A percentile compares a stretch with the other conserved stretches of the same genome.
Evolutionary conservation across 768 basidiomycete species (phyloP).

Genomic region (Trametes cinnabarina): DNA sequence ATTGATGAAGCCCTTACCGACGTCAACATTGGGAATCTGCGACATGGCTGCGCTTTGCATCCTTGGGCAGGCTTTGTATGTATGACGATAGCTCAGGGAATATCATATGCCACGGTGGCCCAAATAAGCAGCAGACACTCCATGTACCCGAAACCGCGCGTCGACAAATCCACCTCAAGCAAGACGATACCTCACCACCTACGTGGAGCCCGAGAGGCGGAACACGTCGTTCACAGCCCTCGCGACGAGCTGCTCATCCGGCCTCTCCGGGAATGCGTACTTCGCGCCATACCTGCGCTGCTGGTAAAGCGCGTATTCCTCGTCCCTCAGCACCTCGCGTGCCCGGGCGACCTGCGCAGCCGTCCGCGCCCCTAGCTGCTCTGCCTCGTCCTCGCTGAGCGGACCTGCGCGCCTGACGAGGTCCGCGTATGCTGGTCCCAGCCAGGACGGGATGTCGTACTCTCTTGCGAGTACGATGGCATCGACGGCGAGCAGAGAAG

Average conservation of each 20-base stretch:
- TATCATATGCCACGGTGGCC: background rate
- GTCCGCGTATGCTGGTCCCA: conserved; percentile 25
- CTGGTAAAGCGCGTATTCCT: conserved; percentile 14
- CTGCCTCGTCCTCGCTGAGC: conserved; percentile 26
- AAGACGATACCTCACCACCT: background rate
- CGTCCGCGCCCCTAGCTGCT: conserved; percentile 23
- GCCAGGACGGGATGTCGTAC: conserved; percentile 24
- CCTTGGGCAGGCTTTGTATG: background rate
- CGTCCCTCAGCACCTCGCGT: conserved; percentile 25
- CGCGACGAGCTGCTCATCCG: conserved; percentile 22
- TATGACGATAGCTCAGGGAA: background rate
- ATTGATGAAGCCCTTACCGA: too few species aligned
- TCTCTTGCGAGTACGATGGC: conserved; percentile 22
- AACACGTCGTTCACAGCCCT: conserved; percentile 21
- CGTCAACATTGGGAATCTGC: too few species aligned
- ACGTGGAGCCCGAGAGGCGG: background rate
- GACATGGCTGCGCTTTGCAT: too few species aligned
- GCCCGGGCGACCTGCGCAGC: conserved; percentile 26
- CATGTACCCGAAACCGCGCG: background rate
- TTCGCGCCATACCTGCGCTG: conserved; percentile 16
- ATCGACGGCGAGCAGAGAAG: conserved; percentile 16
- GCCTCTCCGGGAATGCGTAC: conserved; percentile 11
- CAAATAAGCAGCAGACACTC: background rate
- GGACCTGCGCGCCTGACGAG: conserved; percentile 23
- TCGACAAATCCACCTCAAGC: background rate